A percentile compares a stretch with the other conserved stretches of the same genome.
phyloP scores from a whole-genome alignment of 225 moss, liverwort and hornwort genomes.

The Straminergon stramineum region DNA sequence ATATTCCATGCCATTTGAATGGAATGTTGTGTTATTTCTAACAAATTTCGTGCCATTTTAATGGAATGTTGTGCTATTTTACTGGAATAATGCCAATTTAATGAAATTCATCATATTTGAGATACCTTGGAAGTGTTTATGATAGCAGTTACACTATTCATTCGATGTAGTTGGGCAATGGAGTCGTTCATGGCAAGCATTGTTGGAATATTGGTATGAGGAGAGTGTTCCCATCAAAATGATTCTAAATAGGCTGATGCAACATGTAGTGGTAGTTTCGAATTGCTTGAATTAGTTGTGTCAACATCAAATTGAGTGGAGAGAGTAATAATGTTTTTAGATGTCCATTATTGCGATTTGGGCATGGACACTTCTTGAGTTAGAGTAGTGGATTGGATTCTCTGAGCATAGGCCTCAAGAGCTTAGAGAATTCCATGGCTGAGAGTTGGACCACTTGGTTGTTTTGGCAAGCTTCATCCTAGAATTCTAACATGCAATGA shows the following conservation, averaged over 20 bases:
- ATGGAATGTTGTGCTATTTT: no score
- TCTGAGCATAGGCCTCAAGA: neutral
- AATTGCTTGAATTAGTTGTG: neutral
- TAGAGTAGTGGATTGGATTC: neutral
- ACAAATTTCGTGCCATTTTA: no score
- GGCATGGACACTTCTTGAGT: neutral
- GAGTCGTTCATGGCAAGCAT: neutral
- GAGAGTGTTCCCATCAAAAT: neutral
- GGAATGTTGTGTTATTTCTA: no score
- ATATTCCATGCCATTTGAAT: no score
- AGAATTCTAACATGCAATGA: neutral
- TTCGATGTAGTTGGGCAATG: neutral
- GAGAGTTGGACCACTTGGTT: neutral
- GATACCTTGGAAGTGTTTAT: neutral
- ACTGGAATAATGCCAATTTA: no score
- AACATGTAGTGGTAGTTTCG: neutral
- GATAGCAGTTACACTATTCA: neutral
- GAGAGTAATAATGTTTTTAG: neutral
- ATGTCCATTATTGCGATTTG: neutral
- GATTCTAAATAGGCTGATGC: neutral
- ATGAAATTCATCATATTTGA: no score
- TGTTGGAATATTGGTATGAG: neutral
- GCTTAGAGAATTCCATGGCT: neutral
- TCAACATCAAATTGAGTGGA: accelerated
- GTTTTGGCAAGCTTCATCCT: neutral